These are phyloP conservation scores for Graphium sp. DNA, from an alignment of 2,329 filamentous ascomycete genomes.

Conservation along the genomic window DNA sequence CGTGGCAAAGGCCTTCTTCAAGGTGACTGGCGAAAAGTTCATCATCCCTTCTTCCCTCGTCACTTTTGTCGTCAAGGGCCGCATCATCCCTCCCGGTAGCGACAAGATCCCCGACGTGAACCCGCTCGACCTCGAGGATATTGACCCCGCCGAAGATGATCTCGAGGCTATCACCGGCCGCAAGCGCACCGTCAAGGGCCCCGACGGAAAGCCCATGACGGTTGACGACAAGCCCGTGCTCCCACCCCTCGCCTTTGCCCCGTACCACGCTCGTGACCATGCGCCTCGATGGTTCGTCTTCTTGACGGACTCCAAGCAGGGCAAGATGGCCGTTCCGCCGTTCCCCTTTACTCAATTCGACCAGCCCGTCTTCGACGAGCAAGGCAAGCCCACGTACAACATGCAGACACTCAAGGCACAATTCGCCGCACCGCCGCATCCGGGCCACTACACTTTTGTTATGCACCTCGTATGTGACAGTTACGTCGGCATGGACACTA, in stretches of 20 bases:
- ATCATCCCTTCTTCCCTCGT: constrained; percentile 88
- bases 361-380: constrained; percentile 65
- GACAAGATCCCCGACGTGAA: constrained; percentile 58
- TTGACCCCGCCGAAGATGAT: constrained; percentile 87
- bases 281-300: constrained; percentile 89
- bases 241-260: constrained; percentile 77
- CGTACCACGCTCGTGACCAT: constrained; percentile 78
- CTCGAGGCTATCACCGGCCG: constrained; percentile 70
- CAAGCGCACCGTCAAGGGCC: constrained; percentile 47
- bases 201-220: constrained; percentile 35
- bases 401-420: constrained; percentile 95
- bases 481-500: constrained; percentile 86
- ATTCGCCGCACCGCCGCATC: constrained; percentile 84
- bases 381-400: constrained; percentile 78
- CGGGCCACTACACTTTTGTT: constrained; percentile 85
- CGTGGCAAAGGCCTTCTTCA: constrained; percentile 92
- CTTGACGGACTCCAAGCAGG: constrained; percentile 83
- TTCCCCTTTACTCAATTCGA: constrained; percentile 93
- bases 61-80: constrained; percentile 86
- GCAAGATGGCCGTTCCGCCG: constrained; percentile 89
- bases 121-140: constrained; percentile 68
- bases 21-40: constrained; percentile 85
- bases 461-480: constrained; percentile 90
- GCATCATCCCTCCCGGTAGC: constrained; percentile 77
- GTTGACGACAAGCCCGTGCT: constrained; percentile 50